A percentile compares a stretch with the other conserved stretches of the same genome.
Conservation (phyloP, 140 eudicot species). For the Senecio squalidus region DNA sequence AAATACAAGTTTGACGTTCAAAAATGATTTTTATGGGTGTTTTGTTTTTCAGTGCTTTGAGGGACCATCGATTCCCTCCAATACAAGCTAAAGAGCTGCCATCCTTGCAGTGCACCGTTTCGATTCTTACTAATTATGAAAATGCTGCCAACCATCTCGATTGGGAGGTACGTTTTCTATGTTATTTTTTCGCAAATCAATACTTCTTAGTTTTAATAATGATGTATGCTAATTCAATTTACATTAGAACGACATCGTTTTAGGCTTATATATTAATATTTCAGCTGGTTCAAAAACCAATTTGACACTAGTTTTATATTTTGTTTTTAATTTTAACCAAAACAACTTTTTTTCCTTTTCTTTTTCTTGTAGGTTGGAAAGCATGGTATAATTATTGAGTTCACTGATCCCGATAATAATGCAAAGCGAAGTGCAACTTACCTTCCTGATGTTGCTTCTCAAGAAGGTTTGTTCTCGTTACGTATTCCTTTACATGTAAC, state of each 20-base stretch:
- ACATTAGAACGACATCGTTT: background rate
- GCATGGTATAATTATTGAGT: constrained; percentile 89
- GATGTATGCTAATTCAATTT: background rate
- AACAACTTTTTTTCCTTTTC: background rate
- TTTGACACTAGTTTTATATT: too few relatives aligned
- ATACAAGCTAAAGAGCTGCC: constrained; percentile 88
- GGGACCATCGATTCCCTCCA: constrained; percentile 87
- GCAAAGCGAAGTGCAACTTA: constrained; percentile 87
- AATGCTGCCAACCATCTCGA: constrained; percentile 70
- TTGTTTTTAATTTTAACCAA: too few relatives aligned
- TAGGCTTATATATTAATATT: too few relatives aligned
- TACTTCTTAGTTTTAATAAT: background rate
- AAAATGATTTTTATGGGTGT: background rate
- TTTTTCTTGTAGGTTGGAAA: constrained; percentile 53
- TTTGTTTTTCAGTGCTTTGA: constrained; percentile 61
- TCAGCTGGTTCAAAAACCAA: background rate
- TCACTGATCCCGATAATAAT: constrained; percentile 69
- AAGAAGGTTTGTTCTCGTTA: constrained; percentile 56
- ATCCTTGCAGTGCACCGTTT: constrained; percentile 79
- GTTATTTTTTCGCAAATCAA: background rate
- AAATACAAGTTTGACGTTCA: background rate
- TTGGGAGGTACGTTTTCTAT: constrained; percentile 77
- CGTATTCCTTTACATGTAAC: background rate
- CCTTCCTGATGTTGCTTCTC: constrained; percentile 86
- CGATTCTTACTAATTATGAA: constrained; percentile 80